Conservation (phyloP, 371 early-diverging fungal species). For the Mucor plumbeus region DNA sequence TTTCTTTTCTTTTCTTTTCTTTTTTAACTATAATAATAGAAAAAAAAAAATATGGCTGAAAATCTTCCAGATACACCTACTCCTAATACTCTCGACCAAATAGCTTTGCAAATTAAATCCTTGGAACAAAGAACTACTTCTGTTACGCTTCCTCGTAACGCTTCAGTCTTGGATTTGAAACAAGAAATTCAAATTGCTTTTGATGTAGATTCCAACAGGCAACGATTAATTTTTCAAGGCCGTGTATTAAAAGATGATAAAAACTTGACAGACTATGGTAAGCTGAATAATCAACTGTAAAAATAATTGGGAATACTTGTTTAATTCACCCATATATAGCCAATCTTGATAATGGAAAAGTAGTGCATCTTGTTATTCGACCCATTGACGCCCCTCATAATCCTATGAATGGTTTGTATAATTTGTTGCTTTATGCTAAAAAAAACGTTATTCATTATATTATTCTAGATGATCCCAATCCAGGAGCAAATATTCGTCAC, state of each 20-base stretch:
- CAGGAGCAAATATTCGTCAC: slow-evolving; percentile 11
- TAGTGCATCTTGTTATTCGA: slow-evolving; percentile 65
- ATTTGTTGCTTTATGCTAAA: not conserved
- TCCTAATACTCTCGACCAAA: slow-evolving; percentile 21
- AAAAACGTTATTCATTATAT: not conserved
- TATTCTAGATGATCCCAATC: slow-evolving; percentile 27
- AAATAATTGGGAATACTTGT: too few species aligned
- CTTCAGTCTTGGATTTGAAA: slow-evolving; percentile 62
- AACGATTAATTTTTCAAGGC: slow-evolving; percentile 68
- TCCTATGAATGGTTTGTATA: slow-evolving; percentile 53
- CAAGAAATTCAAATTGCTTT: slow-evolving; percentile 55
- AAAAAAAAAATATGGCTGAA: slow-evolving; percentile 9
- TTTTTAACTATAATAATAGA: not conserved
- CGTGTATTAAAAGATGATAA: slow-evolving; percentile 64
- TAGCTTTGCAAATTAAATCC: slow-evolving; percentile 60
- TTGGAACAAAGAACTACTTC: slow-evolving; percentile 61
- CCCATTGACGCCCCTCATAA: slow-evolving; percentile 60
- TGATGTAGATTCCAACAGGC: slow-evolving; percentile 58
- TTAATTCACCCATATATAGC: slow-evolving; percentile 20
- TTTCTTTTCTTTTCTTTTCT: not conserved
- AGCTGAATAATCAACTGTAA: not conserved
- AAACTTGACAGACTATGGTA: slow-evolving; percentile 61
- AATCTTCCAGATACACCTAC: slow-evolving; percentile 17
- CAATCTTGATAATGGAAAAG: slow-evolving; percentile 64
- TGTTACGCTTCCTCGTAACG: slow-evolving; percentile 53